Conservation (phyloP, 2,329 filamentous ascomycete genomes). For the Rhytidhysteron rufulum region DNA sequence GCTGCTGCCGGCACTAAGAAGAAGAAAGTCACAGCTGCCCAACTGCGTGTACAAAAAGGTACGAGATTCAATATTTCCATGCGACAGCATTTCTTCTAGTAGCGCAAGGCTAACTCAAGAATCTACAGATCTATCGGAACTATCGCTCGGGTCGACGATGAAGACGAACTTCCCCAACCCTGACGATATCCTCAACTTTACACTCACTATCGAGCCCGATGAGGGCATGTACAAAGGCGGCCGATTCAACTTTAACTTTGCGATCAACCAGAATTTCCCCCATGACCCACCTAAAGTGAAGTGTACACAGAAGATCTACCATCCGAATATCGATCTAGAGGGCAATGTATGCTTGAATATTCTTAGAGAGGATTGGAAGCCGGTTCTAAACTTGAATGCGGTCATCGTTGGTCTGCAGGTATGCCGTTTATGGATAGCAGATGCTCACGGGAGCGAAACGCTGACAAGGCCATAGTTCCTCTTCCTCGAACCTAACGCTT, state of each 20-base stretch:
- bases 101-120: not conserved
- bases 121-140: constrained; percentile 69
- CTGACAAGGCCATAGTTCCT: constrained; percentile 63
- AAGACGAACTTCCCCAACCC: constrained; percentile 75
- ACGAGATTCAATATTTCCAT: constrained; percentile 20
- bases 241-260: constrained; percentile 83
- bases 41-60: constrained; percentile 96
- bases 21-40: constrained; percentile 97
- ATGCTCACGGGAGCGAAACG: not conserved
- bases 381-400: constrained; percentile 91
- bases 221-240: constrained; percentile 88
- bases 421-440: constrained; percentile 11
- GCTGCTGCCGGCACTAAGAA: constrained; percentile 78
- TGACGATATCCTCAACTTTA: constrained; percentile 83
- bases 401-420: constrained; percentile 92
- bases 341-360: constrained; percentile 99
- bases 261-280: constrained; percentile 91
- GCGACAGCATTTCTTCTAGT: not conserved
- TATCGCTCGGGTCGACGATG: constrained; percentile 76
- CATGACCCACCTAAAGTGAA: constrained; percentile 97
- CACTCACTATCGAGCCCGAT: constrained; percentile 76
- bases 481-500: constrained; percentile 95
- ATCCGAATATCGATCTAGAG: constrained; percentile 96
- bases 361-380: constrained; percentile 97
- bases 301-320: constrained; percentile 97